phyloP scores from a whole-genome alignment of 306 rosid genomes.

The Prunus kanzakura region DNA sequence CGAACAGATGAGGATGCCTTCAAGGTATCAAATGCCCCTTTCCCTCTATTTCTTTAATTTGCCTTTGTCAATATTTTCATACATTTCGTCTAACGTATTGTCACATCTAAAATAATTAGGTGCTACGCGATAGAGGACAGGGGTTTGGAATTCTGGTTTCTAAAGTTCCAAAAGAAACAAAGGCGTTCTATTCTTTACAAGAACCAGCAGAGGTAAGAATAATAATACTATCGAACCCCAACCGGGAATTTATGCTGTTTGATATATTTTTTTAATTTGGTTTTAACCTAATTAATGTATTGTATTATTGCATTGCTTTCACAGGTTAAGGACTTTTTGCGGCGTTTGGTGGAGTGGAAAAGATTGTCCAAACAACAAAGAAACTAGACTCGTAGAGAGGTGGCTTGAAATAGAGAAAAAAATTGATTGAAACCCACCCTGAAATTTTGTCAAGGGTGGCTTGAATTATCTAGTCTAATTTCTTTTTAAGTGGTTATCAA shows the following conservation, averaged over 20 bases:
- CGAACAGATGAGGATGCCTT: constrained; percentile 94
- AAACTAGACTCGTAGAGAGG: constrained; percentile 18
- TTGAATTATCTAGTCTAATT: constrained; percentile 29
- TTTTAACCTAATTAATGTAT: neutral
- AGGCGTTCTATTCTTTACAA: constrained; percentile 75
- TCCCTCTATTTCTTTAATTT: neutral
- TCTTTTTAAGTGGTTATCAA: constrained; percentile 9
- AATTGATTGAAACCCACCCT: constrained; percentile 19
- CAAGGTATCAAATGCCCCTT: constrained; percentile 45
- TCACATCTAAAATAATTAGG: constrained; percentile 33
- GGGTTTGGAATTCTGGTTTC: constrained; percentile 94
- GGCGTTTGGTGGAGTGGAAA: constrained; percentile 76
- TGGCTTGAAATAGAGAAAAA: neutral
- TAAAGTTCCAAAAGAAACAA: constrained; percentile 74
- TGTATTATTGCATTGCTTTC: neutral
- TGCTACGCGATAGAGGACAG: constrained; percentile 62
- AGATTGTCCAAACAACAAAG: constrained; percentile 27
- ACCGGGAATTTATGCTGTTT: neutral
- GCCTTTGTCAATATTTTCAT: neutral
- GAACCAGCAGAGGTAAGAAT: constrained; percentile 80
- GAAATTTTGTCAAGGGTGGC: constrained; percentile 35
- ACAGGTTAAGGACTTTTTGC: constrained; percentile 79
- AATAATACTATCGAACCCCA: neutral
- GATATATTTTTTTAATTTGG: neutral
- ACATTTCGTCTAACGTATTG: neutral